Conservation (phyloP, 2,329 filamentous ascomycete species). For the Diaporthe humulicola region DNA sequence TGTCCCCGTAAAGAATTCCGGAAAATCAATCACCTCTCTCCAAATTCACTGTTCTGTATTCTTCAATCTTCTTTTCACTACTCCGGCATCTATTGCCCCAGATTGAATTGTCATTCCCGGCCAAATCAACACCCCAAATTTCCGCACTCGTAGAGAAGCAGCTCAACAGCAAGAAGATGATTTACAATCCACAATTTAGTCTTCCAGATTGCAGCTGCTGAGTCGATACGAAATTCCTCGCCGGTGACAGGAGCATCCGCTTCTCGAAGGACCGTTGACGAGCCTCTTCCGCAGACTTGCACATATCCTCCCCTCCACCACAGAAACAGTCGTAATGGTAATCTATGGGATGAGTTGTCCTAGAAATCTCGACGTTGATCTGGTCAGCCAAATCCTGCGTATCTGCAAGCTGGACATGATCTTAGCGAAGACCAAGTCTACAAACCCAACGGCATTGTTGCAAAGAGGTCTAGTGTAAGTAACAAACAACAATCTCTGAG, state of each 20-base stretch:
- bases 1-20: neutral
- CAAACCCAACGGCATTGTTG: too few relatives aligned
- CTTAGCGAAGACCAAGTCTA: too few relatives aligned
- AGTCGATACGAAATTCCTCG: neutral
- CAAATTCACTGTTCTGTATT: neutral
- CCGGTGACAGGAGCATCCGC: neutral
- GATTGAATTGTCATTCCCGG: neutral
- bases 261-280: neutral
- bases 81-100: neutral
- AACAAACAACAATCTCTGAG: too few relatives aligned
- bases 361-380: neutral
- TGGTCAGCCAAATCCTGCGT: too few relatives aligned
- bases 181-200: neutral
- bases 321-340: too few relatives aligned
- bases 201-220: neutral
- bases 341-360: neutral
- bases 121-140: neutral
- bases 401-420: too few relatives aligned
- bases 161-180: neutral
- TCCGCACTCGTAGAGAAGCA: neutral
- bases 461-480: too few relatives aligned
- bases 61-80: neutral
- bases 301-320: too few relatives aligned
- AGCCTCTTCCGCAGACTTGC: neutral
- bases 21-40: too few relatives aligned